Evolutionary conservation across 441 rosid species (phyloP).

Genomic region (Jatropha multifida): DNA sequence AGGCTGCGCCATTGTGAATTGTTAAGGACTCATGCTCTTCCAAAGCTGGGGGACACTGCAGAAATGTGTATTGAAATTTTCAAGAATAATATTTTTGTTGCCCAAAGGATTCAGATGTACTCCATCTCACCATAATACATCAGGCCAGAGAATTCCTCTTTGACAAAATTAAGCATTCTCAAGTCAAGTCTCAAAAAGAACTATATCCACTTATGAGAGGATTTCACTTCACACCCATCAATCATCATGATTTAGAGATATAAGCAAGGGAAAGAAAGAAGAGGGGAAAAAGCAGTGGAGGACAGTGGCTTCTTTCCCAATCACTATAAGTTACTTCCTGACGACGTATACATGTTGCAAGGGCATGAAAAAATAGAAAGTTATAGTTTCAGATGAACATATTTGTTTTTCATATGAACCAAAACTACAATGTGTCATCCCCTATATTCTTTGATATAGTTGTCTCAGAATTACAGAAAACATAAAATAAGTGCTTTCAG

Average conservation of each 20-base stretch:
- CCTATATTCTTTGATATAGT: neutral
- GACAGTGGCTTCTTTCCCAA: neutral
- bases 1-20: constrained; percentile 46
- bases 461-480: neutral
- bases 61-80: constrained; percentile 18
- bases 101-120: constrained; percentile 6
- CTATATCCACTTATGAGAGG: neutral
- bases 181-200: neutral
- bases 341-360: neutral
- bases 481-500: neutral
- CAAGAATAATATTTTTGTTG: constrained; percentile 17
- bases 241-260: neutral
- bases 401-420: too few species aligned
- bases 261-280: neutral
- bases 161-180: constrained; percentile 3
- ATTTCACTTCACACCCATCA: neutral
- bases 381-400: neutral
- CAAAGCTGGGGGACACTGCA: constrained; percentile 69
- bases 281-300: neutral
- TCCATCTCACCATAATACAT: constrained; percentile 2
- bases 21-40: constrained; percentile 69
- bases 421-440: neutral
- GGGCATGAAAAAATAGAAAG: constrained; percentile 3
- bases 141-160: constrained; percentile 9
- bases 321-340: neutral